Evolutionary conservation across 2,329 filamentous ascomycete genomes (phyloP).

Genomic region (Colletotrichum lupini): DNA sequence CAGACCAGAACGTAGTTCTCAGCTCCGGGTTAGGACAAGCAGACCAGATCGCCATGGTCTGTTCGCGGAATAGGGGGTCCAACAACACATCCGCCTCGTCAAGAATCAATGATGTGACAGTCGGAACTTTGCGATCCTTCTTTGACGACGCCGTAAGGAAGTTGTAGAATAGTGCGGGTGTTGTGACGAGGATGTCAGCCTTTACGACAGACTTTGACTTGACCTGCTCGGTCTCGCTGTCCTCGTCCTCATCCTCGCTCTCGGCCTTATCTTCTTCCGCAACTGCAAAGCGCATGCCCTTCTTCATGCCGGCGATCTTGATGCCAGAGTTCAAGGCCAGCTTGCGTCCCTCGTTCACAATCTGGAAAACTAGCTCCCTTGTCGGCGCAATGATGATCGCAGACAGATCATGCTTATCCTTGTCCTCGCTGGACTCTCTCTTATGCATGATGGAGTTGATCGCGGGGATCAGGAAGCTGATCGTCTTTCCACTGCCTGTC

Average conservation of each 20-base stretch:
- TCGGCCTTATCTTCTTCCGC: slow-evolving; percentile 45
- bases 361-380: slow-evolving; percentile 81
- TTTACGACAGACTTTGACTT: slow-evolving; percentile 67
- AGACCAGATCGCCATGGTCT: slow-evolving; percentile 87
- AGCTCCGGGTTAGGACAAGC: slow-evolving; percentile 78
- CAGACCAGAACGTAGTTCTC: slow-evolving; percentile 88
- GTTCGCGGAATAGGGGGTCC: slow-evolving; percentile 88
- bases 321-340: slow-evolving; percentile 80
- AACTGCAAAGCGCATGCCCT: slow-evolving; percentile 72
- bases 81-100: slow-evolving; percentile 97
- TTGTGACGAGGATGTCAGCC: slow-evolving; percentile 83
- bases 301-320: slow-evolving; percentile 84
- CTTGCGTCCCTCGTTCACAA: slow-evolving; percentile 88
- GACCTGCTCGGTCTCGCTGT: slow-evolving; percentile 39
- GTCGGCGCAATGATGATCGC: slow-evolving; percentile 82
- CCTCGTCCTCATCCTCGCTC: slow-evolving; percentile 41
- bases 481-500: slow-evolving; percentile 95
- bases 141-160: slow-evolving; percentile 59
- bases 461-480: slow-evolving; percentile 90
- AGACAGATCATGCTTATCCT: slow-evolving; percentile 63
- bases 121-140: slow-evolving; percentile 66
- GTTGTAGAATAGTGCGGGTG: slow-evolving; percentile 82
- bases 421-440: slow-evolving; percentile 55
- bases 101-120: slow-evolving; percentile 80
- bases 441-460: slow-evolving; percentile 79